Evolutionary conservation across 2,329 filamentous ascomycete genomes (phyloP), one percentile per base, ranked within the genome.

Genomic region (Zalaria obscura): DNA sequence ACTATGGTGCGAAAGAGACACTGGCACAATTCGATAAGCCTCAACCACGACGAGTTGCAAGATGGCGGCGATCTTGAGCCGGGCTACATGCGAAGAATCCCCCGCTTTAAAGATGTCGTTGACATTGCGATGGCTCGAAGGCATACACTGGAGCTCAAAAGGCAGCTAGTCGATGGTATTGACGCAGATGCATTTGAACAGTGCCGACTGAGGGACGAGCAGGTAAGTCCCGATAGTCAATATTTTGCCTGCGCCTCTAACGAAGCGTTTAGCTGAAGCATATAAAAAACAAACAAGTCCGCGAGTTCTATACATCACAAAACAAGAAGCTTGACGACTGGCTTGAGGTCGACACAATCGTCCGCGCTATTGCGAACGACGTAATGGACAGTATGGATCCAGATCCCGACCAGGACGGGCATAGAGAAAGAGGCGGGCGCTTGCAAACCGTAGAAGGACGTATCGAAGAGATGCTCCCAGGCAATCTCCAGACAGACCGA

Each of bases 351-450:
- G 73, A 76, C 53, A 67, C 70, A 29, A 61, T 75, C 5, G 73
- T 77, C 35, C 65, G 65, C 46, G 64, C 66, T 25, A 61, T 76
- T 32, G 69, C 73, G 7, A 72, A 75, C 50, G 71, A 76, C 48
- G 67, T 77, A 5, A 60, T 77, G n/a, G 74, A 77, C 44, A 70
- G 65, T 34, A 75, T 77, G 65, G 65, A 73, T 45, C 73, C 73
- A 2, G 73, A 77, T 41, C 60, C 68, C 2, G 73, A 77, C 46
- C 61, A 67, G 27, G 73, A 77, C 48, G 73, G 73, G 2, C 55
- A 70, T n/a, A 60, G 61, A 5, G 74, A 77, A 49, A 59, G 70
- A n/a, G 58, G 63, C 4, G 72, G 72, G 0, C 66, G 66, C 0
- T 51, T 77, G 25, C 68, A 72, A 39, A 55, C 52, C 26, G 66